Percentiles rank a stretch among this genome's conserved stretches.
phyloP scores from a whole-genome alignment of 306 rosid species.

The Cajanus cajan region DNA sequence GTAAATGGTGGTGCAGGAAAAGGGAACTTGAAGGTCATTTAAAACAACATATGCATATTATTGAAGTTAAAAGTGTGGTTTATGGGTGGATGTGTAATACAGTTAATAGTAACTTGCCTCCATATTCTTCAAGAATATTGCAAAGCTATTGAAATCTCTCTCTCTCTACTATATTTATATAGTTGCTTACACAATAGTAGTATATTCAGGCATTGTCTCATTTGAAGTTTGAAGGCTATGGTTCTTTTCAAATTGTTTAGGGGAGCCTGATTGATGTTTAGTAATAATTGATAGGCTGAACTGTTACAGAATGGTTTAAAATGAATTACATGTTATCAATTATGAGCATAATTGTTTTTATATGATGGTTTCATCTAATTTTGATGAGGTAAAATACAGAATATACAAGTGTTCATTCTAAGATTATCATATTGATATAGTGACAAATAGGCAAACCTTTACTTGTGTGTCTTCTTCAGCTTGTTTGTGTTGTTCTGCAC shows the following conservation, averaged over 20 bases:
- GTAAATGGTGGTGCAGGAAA: background rate
- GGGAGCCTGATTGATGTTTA: constrained; percentile 2
- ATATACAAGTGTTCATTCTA: background rate
- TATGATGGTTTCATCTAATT: constrained; percentile 17
- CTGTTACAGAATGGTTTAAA: too few relatives aligned
- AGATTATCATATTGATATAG: constrained; percentile 17
- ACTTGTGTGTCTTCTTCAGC: too few relatives aligned
- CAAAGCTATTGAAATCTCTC: background rate
- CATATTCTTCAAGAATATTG: background rate
- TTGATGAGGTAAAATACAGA: constrained; percentile 1
- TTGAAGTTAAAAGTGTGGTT: background rate
- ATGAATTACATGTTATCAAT: background rate
- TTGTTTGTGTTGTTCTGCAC: too few relatives aligned
- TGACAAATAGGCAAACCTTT: too few relatives aligned
- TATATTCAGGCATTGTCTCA: background rate
- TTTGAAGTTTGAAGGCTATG: background rate
- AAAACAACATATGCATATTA: background rate
- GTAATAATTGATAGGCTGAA: background rate
- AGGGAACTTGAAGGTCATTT: background rate
- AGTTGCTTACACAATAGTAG: background rate
- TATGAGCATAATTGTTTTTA: background rate
- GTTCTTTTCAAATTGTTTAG: background rate
- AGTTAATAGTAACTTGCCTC: background rate
- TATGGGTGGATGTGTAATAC: background rate
- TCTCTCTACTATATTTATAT: background rate